Conservation (phyloP, 768 basidiomycete species). For the Rubroboletus satanas region DNA sequence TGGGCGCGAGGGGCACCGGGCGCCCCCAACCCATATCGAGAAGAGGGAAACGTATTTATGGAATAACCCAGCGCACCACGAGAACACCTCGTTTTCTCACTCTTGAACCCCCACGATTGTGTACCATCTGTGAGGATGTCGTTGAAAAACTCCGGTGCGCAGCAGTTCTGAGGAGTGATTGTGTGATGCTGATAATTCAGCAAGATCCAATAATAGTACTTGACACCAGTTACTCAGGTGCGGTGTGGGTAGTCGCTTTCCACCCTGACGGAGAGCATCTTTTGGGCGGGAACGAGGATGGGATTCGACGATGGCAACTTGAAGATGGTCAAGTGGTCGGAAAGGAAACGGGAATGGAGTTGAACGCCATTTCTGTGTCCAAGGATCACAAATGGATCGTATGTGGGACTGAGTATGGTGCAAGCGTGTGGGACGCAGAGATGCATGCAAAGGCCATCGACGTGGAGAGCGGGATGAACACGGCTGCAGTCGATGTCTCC, state of each 20-base stretch:
- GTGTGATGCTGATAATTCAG: background rate
- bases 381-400: background rate
- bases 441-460: background rate
- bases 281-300: background rate
- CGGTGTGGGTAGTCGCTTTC: background rate
- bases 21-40: background rate
- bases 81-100: background rate
- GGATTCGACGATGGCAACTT: background rate
- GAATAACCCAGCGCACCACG: background rate
- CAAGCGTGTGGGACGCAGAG: background rate
- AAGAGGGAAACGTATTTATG: background rate
- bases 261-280: background rate
- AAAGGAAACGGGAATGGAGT: background rate
- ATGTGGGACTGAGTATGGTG: background rate
- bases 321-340: background rate
- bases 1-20: too few relatives aligned
- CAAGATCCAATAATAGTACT: background rate
- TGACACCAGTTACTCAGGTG: fast-evolving
- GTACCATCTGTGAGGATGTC: background rate
- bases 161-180: too few relatives aligned
- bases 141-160: background rate
- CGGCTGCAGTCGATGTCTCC: too few relatives aligned
- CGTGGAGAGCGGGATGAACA: too few relatives aligned
- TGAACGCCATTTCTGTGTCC: background rate
- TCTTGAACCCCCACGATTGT: background rate